These are phyloP conservation scores for Lineolata rhizophorae DNA, from an alignment of 495 filamentous ascomycete genomes.

Conservation along the genomic window DNA sequence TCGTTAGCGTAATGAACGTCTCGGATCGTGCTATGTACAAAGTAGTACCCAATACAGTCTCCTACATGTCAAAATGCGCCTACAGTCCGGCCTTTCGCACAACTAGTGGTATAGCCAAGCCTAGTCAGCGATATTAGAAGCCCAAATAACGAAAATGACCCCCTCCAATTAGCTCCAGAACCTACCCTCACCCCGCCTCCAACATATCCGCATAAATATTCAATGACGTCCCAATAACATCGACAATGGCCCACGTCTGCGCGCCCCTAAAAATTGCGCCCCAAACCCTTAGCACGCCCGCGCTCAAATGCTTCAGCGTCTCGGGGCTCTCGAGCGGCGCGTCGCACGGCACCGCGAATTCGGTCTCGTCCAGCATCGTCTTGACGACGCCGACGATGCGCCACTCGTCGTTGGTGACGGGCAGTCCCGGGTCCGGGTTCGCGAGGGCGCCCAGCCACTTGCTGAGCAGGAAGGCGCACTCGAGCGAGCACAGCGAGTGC, in stretches of 20 bases:
- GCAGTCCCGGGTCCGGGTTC: slow-evolving; percentile 14
- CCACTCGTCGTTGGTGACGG: slow-evolving; percentile 33
- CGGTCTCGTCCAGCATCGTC: slow-evolving; percentile 54
- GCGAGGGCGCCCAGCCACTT: slow-evolving; percentile 29
- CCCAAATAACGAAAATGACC: no score
- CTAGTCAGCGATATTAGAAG: no score
- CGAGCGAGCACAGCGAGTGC: slow-evolving; percentile 43
- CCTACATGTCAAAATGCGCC: no score
- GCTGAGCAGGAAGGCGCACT: slow-evolving; percentile 43
- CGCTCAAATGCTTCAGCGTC: slow-evolving; percentile 38
- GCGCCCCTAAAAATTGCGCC: slow-evolving; percentile 44
- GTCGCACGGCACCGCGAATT: slow-evolving; percentile 39
- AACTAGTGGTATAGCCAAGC: no score
- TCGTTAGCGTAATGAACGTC: no score
- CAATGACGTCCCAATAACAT: slow-evolving; percentile 36
- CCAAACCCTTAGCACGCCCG: slow-evolving; percentile 42
- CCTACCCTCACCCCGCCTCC: slow-evolving; percentile 22
- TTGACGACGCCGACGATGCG: slow-evolving; percentile 44
- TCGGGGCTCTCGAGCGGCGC: slow-evolving; percentile 27
- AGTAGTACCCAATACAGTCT: no score
- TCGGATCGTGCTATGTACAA: no score
- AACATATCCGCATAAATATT: slow-evolving; percentile 43
- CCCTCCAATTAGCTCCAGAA: no score
- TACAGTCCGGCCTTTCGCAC: no score
- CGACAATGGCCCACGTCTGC: slow-evolving; percentile 45